Evolutionary conservation across 2,329 filamentous ascomycete species (phyloP), one percentile per base, ranked within the genome.

Genomic region (Sporothrix schenckii): DNA sequence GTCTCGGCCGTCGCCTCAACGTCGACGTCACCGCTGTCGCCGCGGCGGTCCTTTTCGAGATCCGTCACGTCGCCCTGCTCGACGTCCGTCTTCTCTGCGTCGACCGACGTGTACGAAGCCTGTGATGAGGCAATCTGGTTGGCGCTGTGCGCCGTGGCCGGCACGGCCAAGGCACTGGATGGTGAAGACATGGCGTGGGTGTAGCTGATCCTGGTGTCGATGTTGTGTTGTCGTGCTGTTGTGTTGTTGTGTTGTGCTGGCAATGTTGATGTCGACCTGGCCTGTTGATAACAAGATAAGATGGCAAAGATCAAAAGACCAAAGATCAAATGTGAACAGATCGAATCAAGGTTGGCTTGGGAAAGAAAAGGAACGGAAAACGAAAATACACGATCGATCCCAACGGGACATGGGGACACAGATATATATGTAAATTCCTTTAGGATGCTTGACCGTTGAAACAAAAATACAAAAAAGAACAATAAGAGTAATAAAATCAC

Each of bases 61-160:
- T 73, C 72, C 21, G 71, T 60, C 10, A 53, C 60, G 39, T 71
- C 71, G 27, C 41, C 67, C 16, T 34, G 21, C 19, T 70, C 66
- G 34, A 24, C 27, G 41, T 66, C 68, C 3, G 27, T 68, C 72
- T 73, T 73, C 34, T 73, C 72, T 14, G 65, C 13, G 44, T 73
- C 72, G 11, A n/a, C 52, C 2, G 72, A 72, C 9, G 41, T 67
- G 56, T 72, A 72, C 1, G 72, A 73, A 0, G 66, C 67, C 34
- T 67, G 71, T 2, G 72, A 73, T 3, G 72, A 73, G 13, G 47
- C 53, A 52, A 70, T 16, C 14, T 60, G 61, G 47, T 66, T 50
- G 27, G 30, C 11, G n/a, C 19, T 44, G 39, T 14, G 39, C 56
- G 39, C 49, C 65, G 52, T 50, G 63, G 27, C 47, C 44, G 63